A percentile compares a stretch with the other conserved stretches of the same genome.
Conservation (phyloP, 345 rosid species). For the Melaleuca quinquenervia region DNA sequence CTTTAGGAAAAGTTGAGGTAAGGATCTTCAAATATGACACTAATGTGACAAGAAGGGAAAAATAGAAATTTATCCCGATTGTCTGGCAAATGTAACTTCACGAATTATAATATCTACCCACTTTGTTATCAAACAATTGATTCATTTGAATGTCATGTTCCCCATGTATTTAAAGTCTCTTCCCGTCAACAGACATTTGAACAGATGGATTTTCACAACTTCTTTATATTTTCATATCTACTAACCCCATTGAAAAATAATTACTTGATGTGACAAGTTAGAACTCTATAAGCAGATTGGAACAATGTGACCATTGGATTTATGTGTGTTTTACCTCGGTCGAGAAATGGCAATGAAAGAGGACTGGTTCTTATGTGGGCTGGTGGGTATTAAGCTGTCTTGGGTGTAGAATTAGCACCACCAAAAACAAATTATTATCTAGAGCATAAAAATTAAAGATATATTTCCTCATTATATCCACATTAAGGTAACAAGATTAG, state of each 20-base stretch:
- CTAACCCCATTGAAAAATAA: neutral
- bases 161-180: neutral
- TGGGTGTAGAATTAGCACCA: neutral
- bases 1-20: neutral
- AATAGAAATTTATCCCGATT: neutral
- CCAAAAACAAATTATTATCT: neutral
- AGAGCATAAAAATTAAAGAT: neutral
- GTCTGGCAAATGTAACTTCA: neutral
- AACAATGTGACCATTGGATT: neutral
- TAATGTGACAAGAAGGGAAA: neutral
- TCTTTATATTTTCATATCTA: neutral
- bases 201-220: neutral
- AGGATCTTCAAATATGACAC: neutral
- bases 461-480: neutral
- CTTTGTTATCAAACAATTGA: neutral
- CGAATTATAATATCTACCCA: neutral
- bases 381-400: neutral
- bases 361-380: neutral
- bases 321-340: neutral
- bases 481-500: neutral
- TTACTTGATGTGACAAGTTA: neutral
- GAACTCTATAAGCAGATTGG: neutral
- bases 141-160: neutral
- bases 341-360: neutral
- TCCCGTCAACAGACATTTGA: neutral